A percentile compares a stretch with the other conserved stretches of the same genome.
These are phyloP conservation scores for Hyaloperonospora brassicae DNA, from an alignment of 352 stramenopile genomes.

Conservation along the genomic window DNA sequence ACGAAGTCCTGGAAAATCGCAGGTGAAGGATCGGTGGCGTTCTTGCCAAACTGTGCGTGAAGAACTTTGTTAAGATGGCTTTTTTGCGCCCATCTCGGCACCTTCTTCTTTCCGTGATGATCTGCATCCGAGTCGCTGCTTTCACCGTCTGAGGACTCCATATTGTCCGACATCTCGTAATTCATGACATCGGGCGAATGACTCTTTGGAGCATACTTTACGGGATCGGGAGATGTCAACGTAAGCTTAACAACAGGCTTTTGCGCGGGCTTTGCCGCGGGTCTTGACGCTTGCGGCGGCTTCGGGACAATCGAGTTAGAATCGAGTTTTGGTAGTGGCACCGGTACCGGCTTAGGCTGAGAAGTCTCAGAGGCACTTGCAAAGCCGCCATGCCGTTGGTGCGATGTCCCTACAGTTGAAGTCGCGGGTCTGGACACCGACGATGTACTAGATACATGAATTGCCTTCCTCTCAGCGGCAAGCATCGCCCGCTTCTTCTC, in stretches of 20 bases:
- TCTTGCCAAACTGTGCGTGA: conserved; percentile 61
- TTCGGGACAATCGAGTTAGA: conserved; percentile 14
- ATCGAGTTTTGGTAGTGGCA: conserved; percentile 2
- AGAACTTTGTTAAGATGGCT: conserved; percentile 67
- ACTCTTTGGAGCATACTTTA: conserved; percentile 23
- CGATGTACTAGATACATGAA: conserved; percentile 7
- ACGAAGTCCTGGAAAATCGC: conserved; percentile 80
- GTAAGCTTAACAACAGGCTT: conserved; percentile 11
- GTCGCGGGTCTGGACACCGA: conserved; percentile 6
- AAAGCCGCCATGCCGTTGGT: conserved; percentile 22
- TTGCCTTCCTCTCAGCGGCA: conserved; percentile 37
- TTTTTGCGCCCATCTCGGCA: conserved; percentile 69
- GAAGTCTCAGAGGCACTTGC: conserved; percentile 12
- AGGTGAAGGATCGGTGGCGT: conserved; percentile 66
- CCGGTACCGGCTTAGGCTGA: conserved; percentile 13
- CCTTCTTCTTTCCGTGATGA: conserved; percentile 60
- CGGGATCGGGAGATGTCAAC: conserved; percentile 3
- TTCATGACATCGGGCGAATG: conserved; percentile 31
- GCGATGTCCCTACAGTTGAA: conserved; percentile 4
- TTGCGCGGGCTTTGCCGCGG: conserved; percentile 5
- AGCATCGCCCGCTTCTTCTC: conserved; percentile 60
- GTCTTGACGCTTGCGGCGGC: conserved; percentile 7
- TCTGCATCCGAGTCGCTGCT: conserved; percentile 41
- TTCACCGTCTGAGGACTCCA: conserved; percentile 42
- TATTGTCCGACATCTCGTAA: conserved; percentile 79